Evolutionary conservation across 78 protist species (phyloP).

Genomic region (Dictyostelium firmibasis): DNA sequence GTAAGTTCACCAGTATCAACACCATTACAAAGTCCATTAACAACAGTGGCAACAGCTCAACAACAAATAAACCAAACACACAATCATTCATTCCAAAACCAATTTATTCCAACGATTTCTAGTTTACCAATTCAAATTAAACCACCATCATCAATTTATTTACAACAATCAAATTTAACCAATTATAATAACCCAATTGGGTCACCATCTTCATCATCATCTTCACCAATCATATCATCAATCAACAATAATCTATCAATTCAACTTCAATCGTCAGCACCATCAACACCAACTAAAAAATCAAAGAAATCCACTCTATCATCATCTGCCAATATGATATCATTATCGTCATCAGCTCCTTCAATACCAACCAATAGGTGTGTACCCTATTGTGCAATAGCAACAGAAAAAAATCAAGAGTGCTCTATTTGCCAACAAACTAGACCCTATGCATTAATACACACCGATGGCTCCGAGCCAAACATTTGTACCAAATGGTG

Average conservation of each 20-base stretch:
- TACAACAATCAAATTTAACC: not conserved
- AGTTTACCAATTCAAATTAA: slow-evolving; percentile 8
- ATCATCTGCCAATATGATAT: not conserved
- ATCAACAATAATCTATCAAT: not conserved
- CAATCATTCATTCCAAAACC: not conserved
- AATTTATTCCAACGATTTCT: not conserved
- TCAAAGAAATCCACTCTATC: not conserved
- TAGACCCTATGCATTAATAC: slow-evolving; percentile 11
- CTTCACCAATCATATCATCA: not conserved
- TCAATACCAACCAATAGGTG: not conserved
- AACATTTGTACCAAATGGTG: slow-evolving; percentile 25
- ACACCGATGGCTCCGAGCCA: not conserved
- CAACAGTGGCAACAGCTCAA: not conserved
- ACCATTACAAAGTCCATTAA: not conserved
- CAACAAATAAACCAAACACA: not conserved
- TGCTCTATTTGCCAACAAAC: not conserved
- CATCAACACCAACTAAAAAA: not conserved
- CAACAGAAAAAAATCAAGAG: not conserved
- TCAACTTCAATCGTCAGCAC: not conserved
- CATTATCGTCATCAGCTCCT: not conserved
- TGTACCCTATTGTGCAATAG: slow-evolving; percentile 2
- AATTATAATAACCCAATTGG: not conserved
- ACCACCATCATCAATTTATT: not conserved
- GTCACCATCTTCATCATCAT: not conserved
- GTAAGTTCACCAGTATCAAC: slow-evolving; percentile 9